Percentiles rank a stretch among this genome's conserved stretches.
Conservation (phyloP, 1,284 basidiomycete genomes). For the Termitomyces sp. region DNA sequence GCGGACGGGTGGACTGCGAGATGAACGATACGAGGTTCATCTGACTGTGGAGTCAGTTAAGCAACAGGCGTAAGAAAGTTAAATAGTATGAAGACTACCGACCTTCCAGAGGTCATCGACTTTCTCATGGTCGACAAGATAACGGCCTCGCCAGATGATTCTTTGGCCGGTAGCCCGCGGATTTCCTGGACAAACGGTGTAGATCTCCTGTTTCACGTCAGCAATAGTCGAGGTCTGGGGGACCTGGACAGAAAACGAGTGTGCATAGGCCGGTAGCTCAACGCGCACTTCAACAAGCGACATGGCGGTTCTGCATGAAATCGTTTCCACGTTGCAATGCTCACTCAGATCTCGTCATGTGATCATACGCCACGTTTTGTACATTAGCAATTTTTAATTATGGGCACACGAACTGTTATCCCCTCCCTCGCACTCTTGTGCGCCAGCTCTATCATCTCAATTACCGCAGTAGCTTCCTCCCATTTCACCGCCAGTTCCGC, state of each 20-base stretch:
- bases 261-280: conserved; percentile 68
- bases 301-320: conserved; percentile 25
- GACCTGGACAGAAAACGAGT: conserved; percentile 57
- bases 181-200: conserved; percentile 52
- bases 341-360: conserved; percentile 21
- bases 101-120: conserved; percentile 69
- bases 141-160: conserved; percentile 69
- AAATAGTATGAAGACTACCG: conserved; percentile 20
- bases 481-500: conserved; percentile 60
- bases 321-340: conserved; percentile 22
- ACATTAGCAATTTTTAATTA: not conserved
- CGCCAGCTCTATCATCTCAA: conserved; percentile 72
- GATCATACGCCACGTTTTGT: conserved; percentile 10
- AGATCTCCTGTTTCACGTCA: conserved; percentile 67
- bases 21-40: conserved; percentile 61
- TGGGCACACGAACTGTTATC: conserved; percentile 27
- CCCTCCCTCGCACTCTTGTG: conserved; percentile 60
- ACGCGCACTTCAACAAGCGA: conserved; percentile 52
- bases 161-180: conserved; percentile 66
- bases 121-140: conserved; percentile 59
- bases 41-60: conserved; percentile 34
- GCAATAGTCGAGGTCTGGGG: conserved; percentile 44
- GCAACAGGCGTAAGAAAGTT: conserved; percentile 15
- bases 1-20: conserved; percentile 72
- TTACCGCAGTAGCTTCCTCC: conserved; percentile 61